Evolutionary conservation across 2,329 filamentous ascomycete genomes (phyloP).

Genomic region (Diplocarpon mali): DNA sequence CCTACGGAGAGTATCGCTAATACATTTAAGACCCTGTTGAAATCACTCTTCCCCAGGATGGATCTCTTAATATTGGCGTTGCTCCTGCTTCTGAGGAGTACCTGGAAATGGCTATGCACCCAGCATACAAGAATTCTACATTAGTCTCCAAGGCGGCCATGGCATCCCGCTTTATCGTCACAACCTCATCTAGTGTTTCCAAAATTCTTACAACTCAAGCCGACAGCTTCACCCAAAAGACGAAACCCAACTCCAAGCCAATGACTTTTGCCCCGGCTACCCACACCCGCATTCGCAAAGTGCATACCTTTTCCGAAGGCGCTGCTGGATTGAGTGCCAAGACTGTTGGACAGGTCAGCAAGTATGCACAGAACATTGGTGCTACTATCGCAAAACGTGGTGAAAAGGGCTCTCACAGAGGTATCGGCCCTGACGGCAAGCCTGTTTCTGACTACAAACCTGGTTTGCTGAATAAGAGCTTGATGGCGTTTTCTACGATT

Average conservation of each 20-base stretch:
- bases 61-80: constrained; percentile 54
- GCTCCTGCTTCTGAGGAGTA: constrained; percentile 59
- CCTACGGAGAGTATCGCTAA: background rate
- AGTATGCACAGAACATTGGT: constrained; percentile 81
- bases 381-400: constrained; percentile 60
- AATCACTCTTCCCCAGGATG: constrained; percentile 60
- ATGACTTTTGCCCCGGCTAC: constrained; percentile 81
- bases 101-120: constrained; percentile 68
- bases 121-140: constrained; percentile 80
- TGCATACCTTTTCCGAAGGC: constrained; percentile 73
- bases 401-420: constrained; percentile 41
- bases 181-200: constrained; percentile 68
- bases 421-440: constrained; percentile 60
- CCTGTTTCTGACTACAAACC: constrained; percentile 60
- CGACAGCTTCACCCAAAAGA: constrained; percentile 68
- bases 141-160: constrained; percentile 79
- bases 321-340: constrained; percentile 74
- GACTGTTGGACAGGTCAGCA: constrained; percentile 74
- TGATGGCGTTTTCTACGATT: constrained; percentile 94
- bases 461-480: constrained; percentile 82
- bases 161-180: constrained; percentile 86
- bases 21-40: constrained; percentile 58
- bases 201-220: constrained; percentile 69
- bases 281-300: constrained; percentile 74
- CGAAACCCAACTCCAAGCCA: constrained; percentile 66